Base-by-base conservation (phyloP, 495 filamentous ascomycete genomes). In the Paragyromitra xinjiangensis region DNA sequence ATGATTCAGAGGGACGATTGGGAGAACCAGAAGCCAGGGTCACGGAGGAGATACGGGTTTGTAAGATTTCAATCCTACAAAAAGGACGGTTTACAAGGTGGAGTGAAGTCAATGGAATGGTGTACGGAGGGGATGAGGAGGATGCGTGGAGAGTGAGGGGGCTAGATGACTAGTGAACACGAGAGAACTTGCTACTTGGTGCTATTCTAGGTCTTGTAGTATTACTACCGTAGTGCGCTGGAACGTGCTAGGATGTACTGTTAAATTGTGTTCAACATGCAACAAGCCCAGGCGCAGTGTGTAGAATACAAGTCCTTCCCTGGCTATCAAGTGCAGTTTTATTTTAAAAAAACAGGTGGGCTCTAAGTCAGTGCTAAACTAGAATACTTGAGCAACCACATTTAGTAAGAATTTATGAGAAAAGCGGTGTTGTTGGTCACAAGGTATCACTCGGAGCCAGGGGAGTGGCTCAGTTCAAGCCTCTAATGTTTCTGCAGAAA, bases 81-180 rank as follows among this genome's bases (percentile, higher is more conserved):
- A 73, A 64, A 19, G 77, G 75, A 5, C 19, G 29, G 26, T 65
- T 64, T 6, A 79, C 73, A 3, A 79, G 77, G 34, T 79, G 68
- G 77, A 72, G 75, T 7, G 77, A 72, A 37, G 74, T 77, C 6
- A 73, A 77, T 29, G 73, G 61, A 26, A 77, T 77, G 61, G 62
- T 51, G n/a, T 77, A 77, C 61, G 72, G 61, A 59, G 68, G 69
- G 16, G 68, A 77, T 16, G 73, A 77, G 6, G 69, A 42, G 40
- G 61, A 72, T 72, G 73, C 62, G 3, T 77, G 68, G 73, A 71
- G 73, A 26, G 48, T 76, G 26, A 71, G 73, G 62, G 42, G n/a
- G 29, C 9, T 8, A n/a, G 42, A 14, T 77, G 29, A 53, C 29
- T 16, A 22, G 16, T 14, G n/a, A 4, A n/a, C 50, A 19, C 3